Conservation (phyloP, 192 early-diverging fungal species). For the Coemansia sp. region DNA sequence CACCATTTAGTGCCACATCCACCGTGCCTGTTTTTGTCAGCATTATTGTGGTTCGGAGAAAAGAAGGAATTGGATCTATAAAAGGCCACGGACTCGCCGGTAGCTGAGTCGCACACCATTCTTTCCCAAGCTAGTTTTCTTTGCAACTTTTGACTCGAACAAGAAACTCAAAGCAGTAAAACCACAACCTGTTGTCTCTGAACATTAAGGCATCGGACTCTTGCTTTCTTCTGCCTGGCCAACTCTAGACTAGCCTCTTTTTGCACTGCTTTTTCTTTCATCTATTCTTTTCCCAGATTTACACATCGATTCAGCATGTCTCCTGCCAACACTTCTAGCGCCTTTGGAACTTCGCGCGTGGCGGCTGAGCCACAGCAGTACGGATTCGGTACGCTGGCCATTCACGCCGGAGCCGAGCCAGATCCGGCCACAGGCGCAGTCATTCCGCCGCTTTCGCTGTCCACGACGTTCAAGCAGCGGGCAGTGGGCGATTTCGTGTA, state of each 20-base stretch:
- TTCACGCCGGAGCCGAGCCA: slow-evolving; percentile 89
- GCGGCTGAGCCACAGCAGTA: slow-evolving; percentile 18
- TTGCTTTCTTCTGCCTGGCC: not conserved
- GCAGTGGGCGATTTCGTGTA: slow-evolving; percentile 89
- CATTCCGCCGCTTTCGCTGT: slow-evolving; percentile 91
- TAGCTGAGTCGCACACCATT: not conserved
- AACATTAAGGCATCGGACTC: not conserved
- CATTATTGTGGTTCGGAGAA: not conserved
- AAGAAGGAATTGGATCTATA: not conserved
- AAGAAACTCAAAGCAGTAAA: slow-evolving; percentile 5
- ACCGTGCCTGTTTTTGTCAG: slow-evolving; percentile 10
- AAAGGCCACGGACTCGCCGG: not conserved
- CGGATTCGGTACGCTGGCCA: slow-evolving; percentile 89
- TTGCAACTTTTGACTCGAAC: not conserved
- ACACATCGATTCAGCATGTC: slow-evolving; percentile 17
- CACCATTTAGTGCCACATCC: not conserved
- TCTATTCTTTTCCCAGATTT: not conserved
- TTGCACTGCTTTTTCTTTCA: not conserved
- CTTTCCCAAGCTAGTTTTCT: not conserved
- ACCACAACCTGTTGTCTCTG: not conserved
- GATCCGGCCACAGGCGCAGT: slow-evolving; percentile 96
- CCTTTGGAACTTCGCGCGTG: slow-evolving; percentile 11
- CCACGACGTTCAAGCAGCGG: slow-evolving; percentile 94
- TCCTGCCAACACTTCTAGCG: slow-evolving; percentile 29
- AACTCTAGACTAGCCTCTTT: not conserved